These are phyloP conservation scores for Loxodes magnus DNA, from an alignment of 73 alveolate genomes.

Conservation along the genomic window DNA sequence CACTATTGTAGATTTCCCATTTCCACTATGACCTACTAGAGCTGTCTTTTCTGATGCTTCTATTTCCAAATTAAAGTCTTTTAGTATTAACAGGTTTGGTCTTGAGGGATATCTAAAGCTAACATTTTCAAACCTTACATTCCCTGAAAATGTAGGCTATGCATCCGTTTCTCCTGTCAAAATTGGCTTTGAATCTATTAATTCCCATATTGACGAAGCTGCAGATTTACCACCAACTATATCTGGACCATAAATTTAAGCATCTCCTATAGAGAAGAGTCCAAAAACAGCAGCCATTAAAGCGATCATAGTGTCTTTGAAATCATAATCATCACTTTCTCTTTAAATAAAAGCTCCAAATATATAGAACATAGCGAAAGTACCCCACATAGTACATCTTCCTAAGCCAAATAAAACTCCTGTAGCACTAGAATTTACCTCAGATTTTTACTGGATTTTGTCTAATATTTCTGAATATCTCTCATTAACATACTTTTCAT, in stretches of 20 bases:
- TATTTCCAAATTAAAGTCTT: constrained; percentile 30
- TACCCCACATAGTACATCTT: constrained; percentile 23
- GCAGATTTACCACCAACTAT: constrained; percentile 61
- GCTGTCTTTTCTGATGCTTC: constrained; percentile 62
- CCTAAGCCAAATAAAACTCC: constrained; percentile 24
- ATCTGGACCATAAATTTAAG: constrained; percentile 42
- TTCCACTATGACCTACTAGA: constrained; percentile 75
- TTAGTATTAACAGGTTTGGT: constrained; percentile 43
- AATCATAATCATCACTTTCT: constrained; percentile 7
- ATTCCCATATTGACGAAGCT: constrained; percentile 35
- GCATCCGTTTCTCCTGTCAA: neutral
- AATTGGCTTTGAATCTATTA: constrained; percentile 23
- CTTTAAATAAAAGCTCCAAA: constrained; percentile 32
- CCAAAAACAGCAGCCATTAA: neutral
- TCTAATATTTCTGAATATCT: constrained; percentile 13
- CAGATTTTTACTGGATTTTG: neutral
- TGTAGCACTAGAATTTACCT: neutral
- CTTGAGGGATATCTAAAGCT: constrained; percentile 59
- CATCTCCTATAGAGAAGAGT: neutral
- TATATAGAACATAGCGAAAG: constrained; percentile 37
- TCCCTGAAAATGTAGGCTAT: constrained; percentile 17
- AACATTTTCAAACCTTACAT: constrained; percentile 55
- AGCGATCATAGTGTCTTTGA: constrained; percentile 10
- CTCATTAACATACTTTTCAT: constrained; percentile 32
- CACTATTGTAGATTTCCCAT: constrained; percentile 81